Conservation (phyloP, 2,329 filamentous ascomycete species). For the Phialophora chinensis region DNA sequence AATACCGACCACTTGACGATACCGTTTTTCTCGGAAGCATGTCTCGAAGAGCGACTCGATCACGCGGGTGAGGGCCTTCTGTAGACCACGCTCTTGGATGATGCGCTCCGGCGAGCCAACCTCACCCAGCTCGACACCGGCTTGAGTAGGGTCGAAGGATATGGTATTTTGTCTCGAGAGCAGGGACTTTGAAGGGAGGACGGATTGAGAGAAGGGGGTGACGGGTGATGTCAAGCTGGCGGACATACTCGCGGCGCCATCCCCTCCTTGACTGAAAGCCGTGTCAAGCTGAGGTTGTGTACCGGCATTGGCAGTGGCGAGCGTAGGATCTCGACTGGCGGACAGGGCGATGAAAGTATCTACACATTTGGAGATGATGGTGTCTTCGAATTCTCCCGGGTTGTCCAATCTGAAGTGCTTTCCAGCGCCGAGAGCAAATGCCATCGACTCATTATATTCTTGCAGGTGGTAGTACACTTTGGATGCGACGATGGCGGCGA, state of each 20-base stretch:
- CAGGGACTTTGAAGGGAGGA: constrained; percentile 89
- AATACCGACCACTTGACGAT: constrained; percentile 95
- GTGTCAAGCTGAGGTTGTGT: constrained; percentile 72
- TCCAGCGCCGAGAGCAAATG: constrained; percentile 91
- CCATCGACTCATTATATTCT: constrained; percentile 99
- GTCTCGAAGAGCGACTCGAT: constrained; percentile 90
- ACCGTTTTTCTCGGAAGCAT: constrained; percentile 83
- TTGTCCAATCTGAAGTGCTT: constrained; percentile 93
- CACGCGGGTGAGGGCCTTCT: constrained; percentile 78
- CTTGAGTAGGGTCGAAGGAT: constrained; percentile 61
- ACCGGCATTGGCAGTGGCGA: constrained; percentile 55
- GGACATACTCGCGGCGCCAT: constrained; percentile 70
- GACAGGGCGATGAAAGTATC: constrained; percentile 93
- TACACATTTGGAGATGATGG: constrained; percentile 97
- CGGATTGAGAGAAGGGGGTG: constrained; percentile 93
- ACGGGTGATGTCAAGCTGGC: constrained; percentile 80
- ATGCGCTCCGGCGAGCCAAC: constrained; percentile 64
- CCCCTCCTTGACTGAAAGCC: constrained; percentile 71
- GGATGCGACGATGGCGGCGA: constrained; percentile 90
- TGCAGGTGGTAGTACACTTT: constrained; percentile 99
- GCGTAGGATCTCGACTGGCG: constrained; percentile 62
- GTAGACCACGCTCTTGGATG: constrained; percentile 73
- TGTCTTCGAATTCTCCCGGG: constrained; percentile 96
- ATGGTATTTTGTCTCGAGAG: constrained; percentile 79
- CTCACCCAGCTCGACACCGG: constrained; percentile 62